Evolutionary conservation across 805 yeast species (phyloP).

Genomic region (Schizosaccharomyces osmophilus): DNA sequence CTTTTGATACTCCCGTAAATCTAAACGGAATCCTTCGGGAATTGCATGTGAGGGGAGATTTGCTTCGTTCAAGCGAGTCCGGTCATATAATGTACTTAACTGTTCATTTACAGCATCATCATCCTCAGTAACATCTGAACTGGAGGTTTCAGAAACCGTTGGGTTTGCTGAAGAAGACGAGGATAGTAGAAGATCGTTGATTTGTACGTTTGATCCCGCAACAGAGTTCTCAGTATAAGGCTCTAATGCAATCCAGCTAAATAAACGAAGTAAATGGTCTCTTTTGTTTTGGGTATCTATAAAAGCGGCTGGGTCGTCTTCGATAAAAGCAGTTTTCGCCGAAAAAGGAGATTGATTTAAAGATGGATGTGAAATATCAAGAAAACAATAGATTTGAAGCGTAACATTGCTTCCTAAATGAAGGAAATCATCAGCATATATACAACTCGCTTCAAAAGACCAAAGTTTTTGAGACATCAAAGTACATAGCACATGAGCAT

Average conservation of each 20-base stretch:
- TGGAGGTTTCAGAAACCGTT: background rate
- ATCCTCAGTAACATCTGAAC: slow-evolving; percentile 6
- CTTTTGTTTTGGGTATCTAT: background rate
- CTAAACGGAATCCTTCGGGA: slow-evolving; percentile 28
- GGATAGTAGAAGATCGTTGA: background rate
- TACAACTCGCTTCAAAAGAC: slow-evolving; percentile 29
- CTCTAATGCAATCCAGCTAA: slow-evolving; percentile 1
- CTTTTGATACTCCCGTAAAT: slow-evolving; percentile 52
- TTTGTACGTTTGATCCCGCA: background rate
- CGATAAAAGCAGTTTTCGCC: background rate
- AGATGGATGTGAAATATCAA: slow-evolving; percentile 12
- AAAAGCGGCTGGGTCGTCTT: background rate
- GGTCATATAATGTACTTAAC: slow-evolving; percentile 44
- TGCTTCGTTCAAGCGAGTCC: slow-evolving; percentile 40
- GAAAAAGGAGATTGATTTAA: background rate
- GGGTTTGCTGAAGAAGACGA: background rate
- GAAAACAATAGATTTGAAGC: slow-evolving; percentile 41
- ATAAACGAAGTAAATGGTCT: background rate
- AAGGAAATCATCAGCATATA: slow-evolving; percentile 32
- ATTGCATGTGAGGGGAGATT: slow-evolving; percentile 39
- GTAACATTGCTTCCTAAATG: slow-evolving; percentile 56
- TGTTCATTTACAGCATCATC: slow-evolving; percentile 29
- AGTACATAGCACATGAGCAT: slow-evolving; percentile 42
- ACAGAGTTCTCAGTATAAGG: slow-evolving; percentile 3
- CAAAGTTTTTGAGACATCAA: slow-evolving; percentile 32